Evolutionary conservation across 2,329 filamentous ascomycete genomes (phyloP).

Genomic region (Penicillium palitans): DNA sequence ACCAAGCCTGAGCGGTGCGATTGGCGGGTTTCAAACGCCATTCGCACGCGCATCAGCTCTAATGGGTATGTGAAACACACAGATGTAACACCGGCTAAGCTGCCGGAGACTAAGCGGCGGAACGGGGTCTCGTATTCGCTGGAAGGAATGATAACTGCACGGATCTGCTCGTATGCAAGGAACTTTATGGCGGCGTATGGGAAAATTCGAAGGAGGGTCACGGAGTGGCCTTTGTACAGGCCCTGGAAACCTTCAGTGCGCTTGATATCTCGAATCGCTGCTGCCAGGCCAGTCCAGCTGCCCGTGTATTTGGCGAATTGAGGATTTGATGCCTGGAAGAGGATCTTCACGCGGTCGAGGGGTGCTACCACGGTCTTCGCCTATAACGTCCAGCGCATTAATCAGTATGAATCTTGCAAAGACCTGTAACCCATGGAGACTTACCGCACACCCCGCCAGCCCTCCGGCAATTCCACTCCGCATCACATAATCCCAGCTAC

Average conservation of each 20-base stretch:
- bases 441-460: conserved; percentile 84
- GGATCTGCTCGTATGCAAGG: conserved; percentile 94
- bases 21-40: conserved; percentile 89
- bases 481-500: conserved; percentile 79
- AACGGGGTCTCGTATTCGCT: conserved; percentile 75
- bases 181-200: conserved; percentile 98
- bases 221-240: conserved; percentile 90
- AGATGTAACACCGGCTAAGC: conserved; percentile 70
- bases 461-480: conserved; percentile 85
- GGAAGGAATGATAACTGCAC: conserved; percentile 70
- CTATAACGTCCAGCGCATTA: conserved; percentile 48
- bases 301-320: conserved; percentile 91
- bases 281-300: conserved; percentile 80
- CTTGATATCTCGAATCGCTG: conserved; percentile 83
- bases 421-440: conserved; percentile 32
- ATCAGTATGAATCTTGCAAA: conserved; percentile 4
- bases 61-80: conserved; percentile 97
- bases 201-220: conserved; percentile 90
- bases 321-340: conserved; percentile 94
- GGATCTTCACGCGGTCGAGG: conserved; percentile 95
- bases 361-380: conserved; percentile 95
- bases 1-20: conserved; percentile 67
- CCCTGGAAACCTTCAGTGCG: conserved; percentile 69
- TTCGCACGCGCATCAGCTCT: conserved; percentile 85
- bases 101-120: conserved; percentile 58